These are phyloP conservation scores for Cryomyces minteri DNA, from an alignment of 495 filamentous ascomycete genomes.

Conservation along the genomic window DNA sequence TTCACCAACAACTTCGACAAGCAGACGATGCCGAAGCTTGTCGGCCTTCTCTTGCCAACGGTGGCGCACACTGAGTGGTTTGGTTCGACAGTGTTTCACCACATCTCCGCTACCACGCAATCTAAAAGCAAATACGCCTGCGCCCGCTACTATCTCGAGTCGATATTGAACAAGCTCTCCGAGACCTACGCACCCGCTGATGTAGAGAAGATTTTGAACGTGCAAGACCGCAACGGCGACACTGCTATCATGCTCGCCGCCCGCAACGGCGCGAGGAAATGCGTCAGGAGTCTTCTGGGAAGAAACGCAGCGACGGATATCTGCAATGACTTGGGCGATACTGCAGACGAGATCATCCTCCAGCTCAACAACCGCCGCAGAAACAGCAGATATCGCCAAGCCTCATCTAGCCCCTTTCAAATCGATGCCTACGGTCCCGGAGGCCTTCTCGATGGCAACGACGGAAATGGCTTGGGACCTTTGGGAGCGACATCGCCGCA, in stretches of 20 bases:
- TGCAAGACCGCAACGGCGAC: constrained; percentile 66
- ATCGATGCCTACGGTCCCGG: background rate
- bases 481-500: too few species aligned
- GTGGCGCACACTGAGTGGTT: constrained; percentile 56
- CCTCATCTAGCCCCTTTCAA: constrained; percentile 40
- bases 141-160: constrained; percentile 81
- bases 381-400: constrained; percentile 25
- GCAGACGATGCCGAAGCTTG: constrained; percentile 61
- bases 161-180: constrained; percentile 66
- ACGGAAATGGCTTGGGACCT: too few species aligned
- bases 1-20: constrained; percentile 96
- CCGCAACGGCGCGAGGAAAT: constrained; percentile 55
- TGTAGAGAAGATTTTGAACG: constrained; percentile 49
- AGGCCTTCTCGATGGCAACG: too few species aligned
- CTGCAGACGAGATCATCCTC: constrained; percentile 52
- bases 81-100: constrained; percentile 76
- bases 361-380: constrained; percentile 30
- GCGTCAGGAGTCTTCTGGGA: constrained; percentile 50
- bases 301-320: constrained; percentile 61
- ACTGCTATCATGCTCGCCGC: constrained; percentile 81
- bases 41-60: constrained; percentile 60
- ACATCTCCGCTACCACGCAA: constrained; percentile 68
- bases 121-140: constrained; percentile 63
- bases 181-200: constrained; percentile 47
- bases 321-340: constrained; percentile 56